Evolutionary conservation across 2,329 filamentous ascomycete genomes (phyloP).

Genomic region (Teratosphaeria epicoccoides): DNA sequence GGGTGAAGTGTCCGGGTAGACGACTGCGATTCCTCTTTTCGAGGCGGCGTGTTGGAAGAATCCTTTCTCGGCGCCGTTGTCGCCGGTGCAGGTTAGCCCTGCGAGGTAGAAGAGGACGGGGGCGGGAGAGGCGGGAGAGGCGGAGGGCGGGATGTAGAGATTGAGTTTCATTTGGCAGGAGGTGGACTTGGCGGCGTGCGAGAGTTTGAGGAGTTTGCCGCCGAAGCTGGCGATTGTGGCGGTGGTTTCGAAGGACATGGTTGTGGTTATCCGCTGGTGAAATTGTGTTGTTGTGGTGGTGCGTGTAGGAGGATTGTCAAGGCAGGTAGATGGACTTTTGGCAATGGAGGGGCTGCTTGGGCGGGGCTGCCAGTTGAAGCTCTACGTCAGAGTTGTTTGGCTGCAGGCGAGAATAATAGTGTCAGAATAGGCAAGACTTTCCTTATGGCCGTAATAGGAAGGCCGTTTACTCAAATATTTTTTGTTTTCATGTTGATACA

Average conservation of each 20-base stretch:
- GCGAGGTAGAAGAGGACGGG: constrained; percentile 90
- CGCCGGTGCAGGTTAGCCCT: constrained; percentile 86
- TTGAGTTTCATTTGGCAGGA: constrained; percentile 86
- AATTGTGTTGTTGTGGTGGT: not conserved
- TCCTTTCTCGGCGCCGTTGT: constrained; percentile 65
- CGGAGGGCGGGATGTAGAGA: constrained; percentile 74
- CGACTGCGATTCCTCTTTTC: constrained; percentile 73
- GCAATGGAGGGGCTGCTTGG: not conserved
- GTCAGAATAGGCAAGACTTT: constrained; percentile 3
- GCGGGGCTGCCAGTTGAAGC: not conserved
- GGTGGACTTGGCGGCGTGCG: constrained; percentile 67
- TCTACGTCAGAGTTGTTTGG: constrained; percentile 3
- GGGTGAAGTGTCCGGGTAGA: constrained; percentile 92
- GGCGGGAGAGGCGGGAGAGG: constrained; percentile 51
- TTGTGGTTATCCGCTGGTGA: constrained; percentile 15
- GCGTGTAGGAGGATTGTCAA: not conserved
- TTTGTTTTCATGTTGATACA: not conserved
- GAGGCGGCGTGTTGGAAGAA: constrained; percentile 83
- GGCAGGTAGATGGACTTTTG: not conserved
- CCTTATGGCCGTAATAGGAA: constrained; percentile 1
- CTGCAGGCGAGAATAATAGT: not conserved
- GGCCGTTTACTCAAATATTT: not conserved
- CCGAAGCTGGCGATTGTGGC: constrained; percentile 85
- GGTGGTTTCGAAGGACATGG: constrained; percentile 80
- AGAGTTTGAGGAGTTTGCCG: constrained; percentile 88